Percentiles rank a stretch among this genome's conserved stretches.
Conservation (phyloP, 2,329 filamentous ascomycete species). For the Cercospora sesami region DNA sequence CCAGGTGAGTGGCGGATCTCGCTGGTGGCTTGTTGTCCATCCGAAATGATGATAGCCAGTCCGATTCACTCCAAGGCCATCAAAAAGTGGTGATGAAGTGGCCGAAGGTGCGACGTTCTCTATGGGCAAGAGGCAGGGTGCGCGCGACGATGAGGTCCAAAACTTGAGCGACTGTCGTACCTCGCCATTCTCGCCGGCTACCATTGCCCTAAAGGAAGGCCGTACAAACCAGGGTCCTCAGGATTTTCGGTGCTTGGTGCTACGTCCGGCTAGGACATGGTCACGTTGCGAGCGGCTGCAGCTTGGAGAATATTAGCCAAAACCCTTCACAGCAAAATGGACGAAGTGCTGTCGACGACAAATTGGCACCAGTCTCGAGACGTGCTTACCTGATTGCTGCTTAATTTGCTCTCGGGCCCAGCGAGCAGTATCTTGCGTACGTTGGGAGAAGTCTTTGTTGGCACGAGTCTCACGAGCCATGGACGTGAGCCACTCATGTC, state of each 20-base stretch:
- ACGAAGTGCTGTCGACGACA: neutral
- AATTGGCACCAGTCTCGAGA: neutral
- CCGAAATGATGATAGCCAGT: neutral
- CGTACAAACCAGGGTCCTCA: neutral
- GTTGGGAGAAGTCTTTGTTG: conserved; percentile 80
- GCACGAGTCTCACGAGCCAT: conserved; percentile 91
- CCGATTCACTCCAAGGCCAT: neutral
- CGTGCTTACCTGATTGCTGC: conserved; percentile 61
- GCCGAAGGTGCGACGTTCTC: neutral
- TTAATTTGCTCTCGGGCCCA: conserved; percentile 98
- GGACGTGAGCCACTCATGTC: conserved; percentile 81
- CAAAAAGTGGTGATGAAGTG: neutral
- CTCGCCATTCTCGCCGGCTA: neutral
- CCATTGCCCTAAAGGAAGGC: neutral
- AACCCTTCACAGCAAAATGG: neutral
- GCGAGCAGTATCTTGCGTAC: conserved; percentile 90
- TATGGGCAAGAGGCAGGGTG: neutral
- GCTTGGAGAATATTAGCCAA: conserved; percentile 11
- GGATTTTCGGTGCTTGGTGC: neutral
- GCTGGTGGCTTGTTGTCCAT: neutral
- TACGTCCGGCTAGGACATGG: conserved; percentile 16
- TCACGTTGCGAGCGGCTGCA: conserved; percentile 16
- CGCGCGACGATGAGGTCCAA: neutral
- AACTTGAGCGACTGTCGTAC: neutral
- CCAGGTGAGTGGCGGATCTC: neutral